Evolutionary conservation across 352 stramenopile genomes (phyloP), one percentile per base, ranked within the genome.

Genomic region (Globisporangium apiculatum): DNA sequence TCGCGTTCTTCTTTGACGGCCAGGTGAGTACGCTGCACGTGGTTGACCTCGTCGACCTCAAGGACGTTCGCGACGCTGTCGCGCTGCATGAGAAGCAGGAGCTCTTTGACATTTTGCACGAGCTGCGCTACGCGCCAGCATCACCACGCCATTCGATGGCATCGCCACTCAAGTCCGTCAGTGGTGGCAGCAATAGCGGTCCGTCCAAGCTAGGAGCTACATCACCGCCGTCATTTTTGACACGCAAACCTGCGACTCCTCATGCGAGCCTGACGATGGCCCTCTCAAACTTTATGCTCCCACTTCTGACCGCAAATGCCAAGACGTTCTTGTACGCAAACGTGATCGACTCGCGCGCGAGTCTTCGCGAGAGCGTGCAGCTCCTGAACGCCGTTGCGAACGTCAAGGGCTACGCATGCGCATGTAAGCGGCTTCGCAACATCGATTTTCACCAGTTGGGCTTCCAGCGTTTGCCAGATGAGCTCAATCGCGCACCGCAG

Each of bases 11-110:
- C 57, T 64, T 73, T 49, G 42, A 55, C 18, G 80, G 77, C 17
- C 80, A 90, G 49, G 64, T 88, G 12, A 90, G 77, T 55, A 86
- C 76, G 24, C 62, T 87, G 37, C 80, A 90, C 41, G 45, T 87
- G 15, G 72, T 85, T 9, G 77, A 90, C 48, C 60, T 90, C 10
- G 63, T 79, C 35, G 78, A 90, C 48, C 64, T 87, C 49, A 82
- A 84, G 42, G 76, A 86, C 60, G 83, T 76, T 53, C 59, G 77
- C 4, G 75, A 85, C 47, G 40, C 61, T 7, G n/a, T 69, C 0
- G 61, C 69, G 12, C 69, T 61, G 9, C 66, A 76, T 50, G 80
- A 90, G 56, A 87, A 86, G 58, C 53, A 68, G 3, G 79, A 87
- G 52, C 53, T 90, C 40, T 85, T 81, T 42, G 75, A 81, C 14